Evolutionary conservation across 257 asterid species (phyloP).

Genomic region (Solanum bukasovii): DNA sequence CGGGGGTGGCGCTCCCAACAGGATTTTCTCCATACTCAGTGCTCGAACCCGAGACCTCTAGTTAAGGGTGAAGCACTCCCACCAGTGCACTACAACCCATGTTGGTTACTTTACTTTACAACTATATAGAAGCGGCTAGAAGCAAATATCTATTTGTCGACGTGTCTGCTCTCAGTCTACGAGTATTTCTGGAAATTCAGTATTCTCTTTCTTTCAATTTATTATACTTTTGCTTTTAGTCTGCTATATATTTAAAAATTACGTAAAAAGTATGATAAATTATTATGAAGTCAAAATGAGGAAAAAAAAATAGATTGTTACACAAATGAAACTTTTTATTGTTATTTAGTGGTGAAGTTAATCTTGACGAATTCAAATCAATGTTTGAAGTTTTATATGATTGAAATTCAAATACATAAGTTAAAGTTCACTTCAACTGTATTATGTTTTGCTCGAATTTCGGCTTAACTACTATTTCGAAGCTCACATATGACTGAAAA

Average conservation of each 20-base stretch:
- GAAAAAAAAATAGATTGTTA: not conserved
- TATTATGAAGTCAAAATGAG: not conserved
- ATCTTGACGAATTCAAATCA: not conserved
- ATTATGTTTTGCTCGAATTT: not conserved
- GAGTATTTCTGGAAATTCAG: not conserved
- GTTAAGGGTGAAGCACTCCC: too few relatives aligned
- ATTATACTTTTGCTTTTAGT: too few relatives aligned
- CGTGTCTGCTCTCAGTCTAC: not conserved
- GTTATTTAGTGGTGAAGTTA: not conserved
- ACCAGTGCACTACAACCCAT: too few relatives aligned
- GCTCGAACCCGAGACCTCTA: too few relatives aligned
- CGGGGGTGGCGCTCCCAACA: too few relatives aligned
- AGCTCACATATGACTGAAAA: not conserved
- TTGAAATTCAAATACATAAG: too few relatives aligned
- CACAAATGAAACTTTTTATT: too few relatives aligned
- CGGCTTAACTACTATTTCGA: not conserved
- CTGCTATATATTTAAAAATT: too few relatives aligned
- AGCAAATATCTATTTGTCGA: too few relatives aligned
- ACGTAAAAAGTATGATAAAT: too few relatives aligned
- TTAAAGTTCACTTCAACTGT: too few relatives aligned
- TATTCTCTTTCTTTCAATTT: not conserved
- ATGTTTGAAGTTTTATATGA: not conserved
- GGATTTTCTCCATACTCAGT: too few relatives aligned
- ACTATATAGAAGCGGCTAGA: not conserved
- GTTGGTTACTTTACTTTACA: not conserved